These are phyloP conservation scores for Barnettozyma vustinii DNA, from an alignment of 805 yeast genomes.

Conservation along the genomic window DNA sequence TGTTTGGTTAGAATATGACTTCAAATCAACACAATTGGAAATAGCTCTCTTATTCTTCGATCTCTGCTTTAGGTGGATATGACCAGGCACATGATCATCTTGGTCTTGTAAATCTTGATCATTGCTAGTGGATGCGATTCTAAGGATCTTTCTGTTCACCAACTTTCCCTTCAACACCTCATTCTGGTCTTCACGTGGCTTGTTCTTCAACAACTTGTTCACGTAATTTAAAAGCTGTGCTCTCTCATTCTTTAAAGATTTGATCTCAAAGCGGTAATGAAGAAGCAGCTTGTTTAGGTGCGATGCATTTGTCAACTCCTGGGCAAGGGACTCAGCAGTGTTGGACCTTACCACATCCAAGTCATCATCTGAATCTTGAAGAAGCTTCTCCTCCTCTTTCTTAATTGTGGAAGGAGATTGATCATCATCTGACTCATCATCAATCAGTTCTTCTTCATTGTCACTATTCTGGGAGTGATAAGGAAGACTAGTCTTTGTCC, in stretches of 20 bases:
- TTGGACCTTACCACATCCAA: neutral
- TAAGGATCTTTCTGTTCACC: conserved; percentile 21
- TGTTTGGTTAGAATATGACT: conserved; percentile 7
- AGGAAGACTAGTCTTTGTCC: neutral
- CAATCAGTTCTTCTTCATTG: neutral
- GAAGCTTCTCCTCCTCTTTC: neutral
- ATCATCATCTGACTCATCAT: conserved; percentile 3
- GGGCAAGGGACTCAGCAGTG: conserved; percentile 4
- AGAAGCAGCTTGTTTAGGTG: conserved; percentile 10
- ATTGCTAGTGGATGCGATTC: conserved; percentile 16
- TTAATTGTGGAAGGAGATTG: neutral
- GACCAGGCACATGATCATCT: neutral
- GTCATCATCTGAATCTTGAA: conserved; percentile 7
- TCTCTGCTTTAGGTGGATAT: neutral
- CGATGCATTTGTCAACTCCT: conserved; percentile 10
- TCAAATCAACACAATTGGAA: conserved; percentile 14
- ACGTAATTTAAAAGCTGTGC: conserved; percentile 22
- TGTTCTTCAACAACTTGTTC: conserved; percentile 20
- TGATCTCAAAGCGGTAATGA: conserved; percentile 17
- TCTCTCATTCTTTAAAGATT: conserved; percentile 21
- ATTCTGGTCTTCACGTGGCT: conserved; percentile 16
- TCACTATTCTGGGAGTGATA: neutral
- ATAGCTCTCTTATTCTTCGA: conserved; percentile 8
- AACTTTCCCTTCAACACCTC: conserved; percentile 21
- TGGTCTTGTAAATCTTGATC: neutral